These are phyloP conservation scores for Chytridium lagenaria DNA, from an alignment of 371 early-diverging fungal species.

Conservation along the genomic window DNA sequence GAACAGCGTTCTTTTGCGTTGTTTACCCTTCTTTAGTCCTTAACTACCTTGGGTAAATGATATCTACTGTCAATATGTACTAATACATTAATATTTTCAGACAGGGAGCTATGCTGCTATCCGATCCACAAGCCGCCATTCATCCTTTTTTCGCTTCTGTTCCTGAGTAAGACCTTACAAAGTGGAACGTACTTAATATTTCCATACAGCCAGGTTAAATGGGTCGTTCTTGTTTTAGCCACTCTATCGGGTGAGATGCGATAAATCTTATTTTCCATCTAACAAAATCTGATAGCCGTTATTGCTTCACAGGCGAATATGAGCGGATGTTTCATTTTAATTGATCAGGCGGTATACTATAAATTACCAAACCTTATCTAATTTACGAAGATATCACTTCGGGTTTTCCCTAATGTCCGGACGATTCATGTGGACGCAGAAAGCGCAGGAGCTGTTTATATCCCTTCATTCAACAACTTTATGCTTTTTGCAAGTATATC, in stretches of 20 bases:
- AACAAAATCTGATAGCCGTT: conserved; percentile 42
- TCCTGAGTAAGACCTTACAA: conserved; percentile 27
- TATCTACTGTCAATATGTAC: conserved; percentile 1
- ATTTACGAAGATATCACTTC: conserved; percentile 53
- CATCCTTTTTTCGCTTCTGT: conserved; percentile 48
- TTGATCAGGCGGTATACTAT: conserved; percentile 58
- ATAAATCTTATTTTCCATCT: neutral
- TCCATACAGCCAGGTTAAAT: conserved; percentile 31
- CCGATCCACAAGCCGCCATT: conserved; percentile 25
- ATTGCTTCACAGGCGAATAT: conserved; percentile 69
- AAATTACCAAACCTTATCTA: neutral
- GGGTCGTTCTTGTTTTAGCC: conserved; percentile 54
- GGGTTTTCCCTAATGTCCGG: conserved; percentile 59
- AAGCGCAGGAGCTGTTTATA: conserved; percentile 58
- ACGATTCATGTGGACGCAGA: conserved; percentile 47
- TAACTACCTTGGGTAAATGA: conserved; percentile 39
- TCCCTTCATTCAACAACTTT: conserved; percentile 59
- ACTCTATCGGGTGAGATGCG: conserved; percentile 51
- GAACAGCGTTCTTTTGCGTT: conserved; percentile 39
- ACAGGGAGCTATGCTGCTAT: conserved; percentile 55
- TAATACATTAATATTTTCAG: conserved; percentile 40
- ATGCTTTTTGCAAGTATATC: conserved; percentile 54
- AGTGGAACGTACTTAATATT: conserved; percentile 13
- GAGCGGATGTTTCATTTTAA: conserved; percentile 60
- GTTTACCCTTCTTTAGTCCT: conserved; percentile 53